These are phyloP conservation scores for Vigna unguiculata DNA, from an alignment of 306 rosid species.

Conservation along the genomic window DNA sequence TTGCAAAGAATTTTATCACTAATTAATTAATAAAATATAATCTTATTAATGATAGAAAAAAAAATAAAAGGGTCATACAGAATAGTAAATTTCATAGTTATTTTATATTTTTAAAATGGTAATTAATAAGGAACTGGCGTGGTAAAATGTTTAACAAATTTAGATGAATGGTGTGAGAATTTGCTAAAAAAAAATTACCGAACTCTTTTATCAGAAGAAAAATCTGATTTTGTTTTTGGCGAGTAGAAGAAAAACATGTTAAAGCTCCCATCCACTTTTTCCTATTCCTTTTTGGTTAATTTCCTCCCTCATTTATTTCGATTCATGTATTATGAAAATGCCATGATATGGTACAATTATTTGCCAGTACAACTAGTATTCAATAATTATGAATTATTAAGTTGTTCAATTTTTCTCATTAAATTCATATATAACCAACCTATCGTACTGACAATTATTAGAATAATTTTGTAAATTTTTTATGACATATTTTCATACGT, in stretches of 20 bases:
- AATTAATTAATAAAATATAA: not conserved
- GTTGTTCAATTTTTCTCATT: slow-evolving; percentile 18
- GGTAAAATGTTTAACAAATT: not conserved
- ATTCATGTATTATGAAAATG: slow-evolving; percentile 3
- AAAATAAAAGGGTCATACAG: not conserved
- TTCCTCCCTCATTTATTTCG: not conserved
- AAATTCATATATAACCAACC: slow-evolving; percentile 7
- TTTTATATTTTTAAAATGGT: not conserved
- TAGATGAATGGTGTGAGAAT: not conserved
- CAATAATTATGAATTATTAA: slow-evolving; percentile 25
- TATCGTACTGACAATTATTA: slow-evolving; percentile 8
- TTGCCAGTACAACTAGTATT: slow-evolving; percentile 16
- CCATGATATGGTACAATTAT: slow-evolving; percentile 13
- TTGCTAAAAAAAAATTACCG: not conserved
- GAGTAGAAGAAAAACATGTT: not conserved
- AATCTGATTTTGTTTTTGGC: not conserved
- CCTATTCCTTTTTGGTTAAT: not conserved
- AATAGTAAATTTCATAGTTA: not conserved
- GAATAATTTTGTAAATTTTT: not conserved
- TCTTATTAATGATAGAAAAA: not conserved
- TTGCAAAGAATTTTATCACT: not conserved
- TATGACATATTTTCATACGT: not conserved
- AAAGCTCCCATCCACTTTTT: not conserved
- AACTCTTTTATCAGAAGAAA: not conserved
- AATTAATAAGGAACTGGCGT: not conserved